Evolutionary conservation across 106 monocot genomes (phyloP).

Genomic region (Platanthera guangdongensis): DNA sequence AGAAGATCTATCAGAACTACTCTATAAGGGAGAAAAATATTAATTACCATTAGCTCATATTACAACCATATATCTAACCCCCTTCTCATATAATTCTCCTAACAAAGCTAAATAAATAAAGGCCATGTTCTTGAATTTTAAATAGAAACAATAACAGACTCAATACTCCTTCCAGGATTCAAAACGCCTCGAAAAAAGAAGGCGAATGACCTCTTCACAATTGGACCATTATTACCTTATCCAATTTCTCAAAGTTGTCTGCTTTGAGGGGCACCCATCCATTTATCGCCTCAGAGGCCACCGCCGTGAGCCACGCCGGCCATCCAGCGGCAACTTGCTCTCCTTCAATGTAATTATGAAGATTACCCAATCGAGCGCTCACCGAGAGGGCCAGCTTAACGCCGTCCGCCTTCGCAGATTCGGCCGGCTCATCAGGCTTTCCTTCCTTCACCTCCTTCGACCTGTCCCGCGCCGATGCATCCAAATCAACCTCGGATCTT

Average conservation of each 20-base stretch:
- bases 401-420: slow-evolving; percentile 7
- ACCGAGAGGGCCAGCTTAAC: slow-evolving; percentile 9
- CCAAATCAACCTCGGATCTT: slow-evolving; percentile 9
- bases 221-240: slow-evolving; percentile 46
- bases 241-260: slow-evolving; percentile 67
- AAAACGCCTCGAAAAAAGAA: neutral
- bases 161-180: neutral
- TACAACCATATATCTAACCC: neutral
- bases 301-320: slow-evolving; percentile 54
- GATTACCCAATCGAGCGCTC: slow-evolving; percentile 37
- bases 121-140: neutral
- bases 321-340: slow-evolving; percentile 71
- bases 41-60: neutral
- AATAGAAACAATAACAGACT: neutral
- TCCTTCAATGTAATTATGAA: slow-evolving; percentile 52
- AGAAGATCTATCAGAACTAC: neutral
- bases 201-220: neutral
- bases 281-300: slow-evolving; percentile 61
- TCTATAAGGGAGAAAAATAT: neutral
- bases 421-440: neutral
- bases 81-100: neutral
- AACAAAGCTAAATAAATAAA: slow-evolving; percentile 4
- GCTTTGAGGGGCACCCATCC: slow-evolving; percentile 66
- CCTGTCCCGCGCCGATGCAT: slow-evolving; percentile 2
- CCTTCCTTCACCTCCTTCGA: slow-evolving; percentile 18